Conservation (phyloP, 345 rosid genomes). For the Citrus trifoliata region DNA sequence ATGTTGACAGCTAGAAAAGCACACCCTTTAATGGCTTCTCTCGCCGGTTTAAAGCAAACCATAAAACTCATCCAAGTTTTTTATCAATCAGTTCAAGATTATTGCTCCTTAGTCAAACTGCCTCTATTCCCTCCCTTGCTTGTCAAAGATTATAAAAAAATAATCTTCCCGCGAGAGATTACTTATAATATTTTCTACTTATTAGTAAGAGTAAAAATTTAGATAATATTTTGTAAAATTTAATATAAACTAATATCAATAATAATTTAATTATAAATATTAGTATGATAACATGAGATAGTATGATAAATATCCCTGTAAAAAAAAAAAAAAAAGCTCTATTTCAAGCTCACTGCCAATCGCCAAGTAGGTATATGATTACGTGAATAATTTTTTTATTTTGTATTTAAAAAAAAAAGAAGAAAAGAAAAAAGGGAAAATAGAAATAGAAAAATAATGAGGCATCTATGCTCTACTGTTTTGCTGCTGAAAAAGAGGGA, state of each 20-base stretch:
- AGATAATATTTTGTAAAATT: rapidly evolving
- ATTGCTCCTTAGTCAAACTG: not conserved
- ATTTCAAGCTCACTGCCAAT: too few relatives aligned
- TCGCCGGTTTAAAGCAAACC: not conserved
- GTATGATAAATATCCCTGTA: rapidly evolving
- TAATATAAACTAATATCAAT: too few relatives aligned
- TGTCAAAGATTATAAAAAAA: not conserved
- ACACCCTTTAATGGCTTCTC: not conserved
- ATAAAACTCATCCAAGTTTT: not conserved
- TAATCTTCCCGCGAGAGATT: too few relatives aligned
- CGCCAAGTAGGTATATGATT: too few relatives aligned
- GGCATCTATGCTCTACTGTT: not conserved
- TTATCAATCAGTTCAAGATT: not conserved
- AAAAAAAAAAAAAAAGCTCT: too few relatives aligned
- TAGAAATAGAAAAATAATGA: not conserved
- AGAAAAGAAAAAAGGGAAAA: not conserved
- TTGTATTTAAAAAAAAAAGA: too few relatives aligned
- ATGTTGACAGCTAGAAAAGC: constrained; percentile 5
- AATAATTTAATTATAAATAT: too few relatives aligned
- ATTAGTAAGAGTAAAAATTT: too few relatives aligned
- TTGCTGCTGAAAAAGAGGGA: constrained; percentile 5
- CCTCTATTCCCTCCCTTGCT: not conserved
- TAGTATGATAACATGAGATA: too few relatives aligned
- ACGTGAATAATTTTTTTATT: too few relatives aligned
- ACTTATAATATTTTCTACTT: too few relatives aligned